These are phyloP conservation scores for Paraphysoderma sedebokerense DNA, from an alignment of 371 early-diverging fungal genomes.

Conservation along the genomic window DNA sequence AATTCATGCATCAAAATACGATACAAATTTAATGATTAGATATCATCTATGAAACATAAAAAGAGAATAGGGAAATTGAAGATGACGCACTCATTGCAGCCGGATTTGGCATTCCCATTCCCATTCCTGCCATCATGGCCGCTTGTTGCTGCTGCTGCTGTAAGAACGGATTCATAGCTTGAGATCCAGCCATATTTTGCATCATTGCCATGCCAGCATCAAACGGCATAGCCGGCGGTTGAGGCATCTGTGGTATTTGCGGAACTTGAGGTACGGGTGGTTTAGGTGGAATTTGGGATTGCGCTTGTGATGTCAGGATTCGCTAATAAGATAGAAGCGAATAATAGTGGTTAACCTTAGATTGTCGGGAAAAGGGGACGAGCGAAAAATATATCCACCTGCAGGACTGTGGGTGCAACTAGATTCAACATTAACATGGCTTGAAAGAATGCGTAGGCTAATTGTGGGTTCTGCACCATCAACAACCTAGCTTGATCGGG, in stretches of 20 bases:
- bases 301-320: neutral
- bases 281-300: neutral
- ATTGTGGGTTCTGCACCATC: constrained; percentile 56
- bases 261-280: neutral
- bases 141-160: too few relatives aligned
- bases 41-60: neutral
- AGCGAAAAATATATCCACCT: constrained; percentile 20
- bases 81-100: neutral
- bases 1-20: too few relatives aligned
- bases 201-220: too few relatives aligned
- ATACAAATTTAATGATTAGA: neutral
- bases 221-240: too few relatives aligned
- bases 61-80: too few relatives aligned
- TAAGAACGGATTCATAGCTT: too few relatives aligned
- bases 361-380: neutral
- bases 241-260: too few relatives aligned
- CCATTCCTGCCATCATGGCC: neutral
- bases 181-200: too few relatives aligned
- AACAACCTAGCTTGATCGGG: constrained; percentile 50
- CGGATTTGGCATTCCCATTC: neutral
- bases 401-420: constrained; percentile 55
- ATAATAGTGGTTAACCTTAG: neutral
- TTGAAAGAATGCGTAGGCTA: constrained; percentile 74
- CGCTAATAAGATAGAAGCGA: neutral
- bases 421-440: constrained; percentile 63